Evolutionary conservation across 805 yeast species (phyloP), one percentile per base, ranked within the genome.

Genomic region (Diddensiella transvaalensis): DNA sequence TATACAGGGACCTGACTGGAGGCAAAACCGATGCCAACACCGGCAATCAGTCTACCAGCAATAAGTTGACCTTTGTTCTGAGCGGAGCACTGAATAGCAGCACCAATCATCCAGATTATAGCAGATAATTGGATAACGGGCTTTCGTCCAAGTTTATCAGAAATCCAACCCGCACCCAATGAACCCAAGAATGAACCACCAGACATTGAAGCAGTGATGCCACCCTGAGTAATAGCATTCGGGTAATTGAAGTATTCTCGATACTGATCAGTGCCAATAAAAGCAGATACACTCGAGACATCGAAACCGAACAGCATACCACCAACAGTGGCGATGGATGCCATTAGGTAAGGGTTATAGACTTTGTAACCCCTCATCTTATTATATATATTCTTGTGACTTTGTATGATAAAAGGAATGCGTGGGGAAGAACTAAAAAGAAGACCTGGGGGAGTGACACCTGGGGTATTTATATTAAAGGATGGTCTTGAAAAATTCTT

Each of bases 261-360:
- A 62, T 85, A 86, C 11, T 70, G 67, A 0, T 63, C 66, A 10
- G 74, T 65, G 1, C 74, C 71, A 37, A 85, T 70, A 56, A 85
- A 83, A 1, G 85, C 80, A 1, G 89, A 77, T 70, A 87, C 77
- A 0, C 95, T 84, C 2, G 91, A 79, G 47, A 84, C 80, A 63
- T 87, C 95, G 60, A 84, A 78, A 49, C 95, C 93, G 65, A 83
- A 79, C 65, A 85, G 73, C 67, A 80, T 69, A 42, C 90, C 91
- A 40, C 86, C 83, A 21, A 84, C 63, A 49, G 86, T 74, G 42
- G 88, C 74, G 33, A 82, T 73, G 19, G 63, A 53, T 10, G 84
- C 77, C 46, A 82, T 77, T 30, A 76, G 59, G 59, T 74, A 80
- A 21, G 82, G 77, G 64, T 83, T 83, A 65, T 77, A 70, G 30